Evolutionary conservation across 768 basidiomycete species (phyloP).

Genomic region (Tylopilus plumbeoviolaceoides): DNA sequence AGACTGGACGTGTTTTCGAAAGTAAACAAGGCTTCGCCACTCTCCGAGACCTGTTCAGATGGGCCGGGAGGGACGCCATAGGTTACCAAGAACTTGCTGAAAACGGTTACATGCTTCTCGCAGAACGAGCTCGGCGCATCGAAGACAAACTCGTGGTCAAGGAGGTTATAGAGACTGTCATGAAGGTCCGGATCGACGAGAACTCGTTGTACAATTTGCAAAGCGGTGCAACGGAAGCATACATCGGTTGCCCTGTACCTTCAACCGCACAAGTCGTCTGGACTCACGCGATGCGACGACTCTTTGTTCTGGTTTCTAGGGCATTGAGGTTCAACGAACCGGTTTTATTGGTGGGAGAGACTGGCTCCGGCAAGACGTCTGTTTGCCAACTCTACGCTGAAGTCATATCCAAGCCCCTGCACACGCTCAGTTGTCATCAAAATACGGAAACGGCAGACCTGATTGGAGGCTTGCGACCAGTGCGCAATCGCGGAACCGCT

Average conservation of each 20-base stretch:
- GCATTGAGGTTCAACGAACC: slow-evolving; percentile 91
- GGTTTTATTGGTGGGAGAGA: slow-evolving; percentile 93
- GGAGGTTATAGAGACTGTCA: slow-evolving; percentile 84
- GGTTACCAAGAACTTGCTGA: slow-evolving; percentile 91
- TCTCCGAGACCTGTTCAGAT: slow-evolving; percentile 93
- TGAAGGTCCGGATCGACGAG: slow-evolving; percentile 85
- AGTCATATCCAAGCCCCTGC: slow-evolving; percentile 53
- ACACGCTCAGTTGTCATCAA: slow-evolving; percentile 91
- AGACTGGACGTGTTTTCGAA: slow-evolving; percentile 90
- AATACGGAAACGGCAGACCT: slow-evolving; percentile 98
- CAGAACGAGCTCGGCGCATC: slow-evolving; percentile 77
- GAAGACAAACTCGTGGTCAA: slow-evolving; percentile 91
- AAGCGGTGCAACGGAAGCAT: slow-evolving; percentile 39
- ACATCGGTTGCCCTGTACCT: slow-evolving; percentile 54
- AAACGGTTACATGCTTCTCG: slow-evolving; percentile 96
- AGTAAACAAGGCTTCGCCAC: slow-evolving; percentile 97
- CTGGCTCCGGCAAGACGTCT: slow-evolving; percentile 96
- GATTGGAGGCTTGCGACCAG: slow-evolving; percentile 87
- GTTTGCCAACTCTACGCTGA: slow-evolving; percentile 88
- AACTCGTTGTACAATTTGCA: slow-evolving; percentile 59
- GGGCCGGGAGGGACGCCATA: slow-evolving; percentile 88
- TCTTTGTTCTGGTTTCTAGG: slow-evolving; percentile 80
- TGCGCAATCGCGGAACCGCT: slow-evolving; percentile 64
- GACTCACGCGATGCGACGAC: slow-evolving; percentile 90
- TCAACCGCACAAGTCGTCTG: slow-evolving; percentile 62